A percentile compares a stretch with the other conserved stretches of the same genome.
Evolutionary conservation across 352 stramenopile genomes (phyloP).

Genomic region (Phytophthora vignae): DNA sequence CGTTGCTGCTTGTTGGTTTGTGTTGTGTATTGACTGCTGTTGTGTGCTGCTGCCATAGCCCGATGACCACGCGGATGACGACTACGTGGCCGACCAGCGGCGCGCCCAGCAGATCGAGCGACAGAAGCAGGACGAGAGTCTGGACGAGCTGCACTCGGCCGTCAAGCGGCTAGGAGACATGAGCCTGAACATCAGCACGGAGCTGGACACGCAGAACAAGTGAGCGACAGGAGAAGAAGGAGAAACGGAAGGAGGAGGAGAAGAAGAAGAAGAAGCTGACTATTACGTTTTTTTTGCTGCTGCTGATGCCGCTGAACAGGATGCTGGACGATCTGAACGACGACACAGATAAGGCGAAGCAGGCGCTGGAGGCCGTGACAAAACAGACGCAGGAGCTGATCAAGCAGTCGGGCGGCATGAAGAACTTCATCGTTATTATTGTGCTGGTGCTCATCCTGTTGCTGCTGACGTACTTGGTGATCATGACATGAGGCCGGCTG

Average conservation of each 20-base stretch:
- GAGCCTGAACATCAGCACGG: constrained; percentile 85
- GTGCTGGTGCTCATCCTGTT: constrained; percentile 85
- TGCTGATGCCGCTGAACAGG: constrained; percentile 38
- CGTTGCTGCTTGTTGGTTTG: not conserved
- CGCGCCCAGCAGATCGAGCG: constrained; percentile 76
- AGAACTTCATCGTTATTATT: constrained; percentile 90
- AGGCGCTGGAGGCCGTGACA: constrained; percentile 74
- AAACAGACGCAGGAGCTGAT: constrained; percentile 91
- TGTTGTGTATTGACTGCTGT: constrained; percentile 8
- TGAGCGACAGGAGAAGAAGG: constrained; percentile 24
- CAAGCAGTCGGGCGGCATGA: constrained; percentile 85
- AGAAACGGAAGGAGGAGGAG: not conserved
- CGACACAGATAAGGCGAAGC: constrained; percentile 85
- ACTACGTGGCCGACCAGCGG: constrained; percentile 59
- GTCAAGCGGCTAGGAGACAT: constrained; percentile 87
- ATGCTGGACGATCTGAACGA: constrained; percentile 88
- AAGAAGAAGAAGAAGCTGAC: constrained; percentile 2
- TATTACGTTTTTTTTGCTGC: not conserved
- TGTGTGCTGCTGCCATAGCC: constrained; percentile 32
- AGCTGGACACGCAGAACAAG: constrained; percentile 86
- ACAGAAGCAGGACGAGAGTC: constrained; percentile 85
- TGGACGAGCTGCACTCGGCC: constrained; percentile 79
- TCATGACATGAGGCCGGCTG: constrained; percentile 73
- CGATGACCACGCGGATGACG: constrained; percentile 61
- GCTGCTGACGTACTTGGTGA: constrained; percentile 88